Base-by-base conservation (phyloP, 2,329 filamentous ascomycete species). In the Colletotrichum orbiculare region DNA sequence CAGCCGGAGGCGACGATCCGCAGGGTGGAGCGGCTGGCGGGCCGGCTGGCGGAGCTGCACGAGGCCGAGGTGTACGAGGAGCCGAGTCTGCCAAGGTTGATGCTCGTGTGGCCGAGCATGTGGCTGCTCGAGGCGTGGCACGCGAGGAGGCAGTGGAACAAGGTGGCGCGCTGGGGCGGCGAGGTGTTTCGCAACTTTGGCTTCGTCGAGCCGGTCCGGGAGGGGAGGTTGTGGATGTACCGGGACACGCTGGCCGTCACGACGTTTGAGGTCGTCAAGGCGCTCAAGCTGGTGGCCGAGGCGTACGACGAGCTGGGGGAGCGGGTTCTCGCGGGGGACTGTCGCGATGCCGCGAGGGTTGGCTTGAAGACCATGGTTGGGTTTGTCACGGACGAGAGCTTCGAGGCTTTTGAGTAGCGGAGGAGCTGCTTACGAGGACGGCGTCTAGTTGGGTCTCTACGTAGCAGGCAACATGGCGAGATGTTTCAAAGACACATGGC, bases 181-280 rank as follows among this genome's bases (percentile, higher is more conserved):
- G 69, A 72, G 68, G 70, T 75, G 56, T 55, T 78, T 67, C 69
- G 74, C 8, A 75, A 75, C 67, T 78, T 78, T 69, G 77, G 76
- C 6, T 77, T 70, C 50, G 43, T 68, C 25, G 35, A 73, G 46
- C 64, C 63, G n/a, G 67, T 69, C 1, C 66, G 71, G 17, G 69
- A 70, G 37, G 69, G 61, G 2, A 69, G 68, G 69, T 17, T 73
- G 34, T 67, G 68, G 37, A 70, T 76, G 10, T 76, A 71, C 60
- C 62, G 59, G 13, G 56, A 55, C 17, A 66, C 68, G 2, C 69
- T 67, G 9, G 60, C 67, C 10, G 64, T 78, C 15, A 74, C 76
- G 66, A 76, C 75, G 13, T 74, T 78, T 2, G 77, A 79, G 62
- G 73, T 76, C 1, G 71, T 77, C 34, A 73, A 71, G 34, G 74